These are phyloP conservation scores for Talaromyces sp. DNA, from an alignment of 2,329 filamentous ascomycete species.

Conservation along the genomic window DNA sequence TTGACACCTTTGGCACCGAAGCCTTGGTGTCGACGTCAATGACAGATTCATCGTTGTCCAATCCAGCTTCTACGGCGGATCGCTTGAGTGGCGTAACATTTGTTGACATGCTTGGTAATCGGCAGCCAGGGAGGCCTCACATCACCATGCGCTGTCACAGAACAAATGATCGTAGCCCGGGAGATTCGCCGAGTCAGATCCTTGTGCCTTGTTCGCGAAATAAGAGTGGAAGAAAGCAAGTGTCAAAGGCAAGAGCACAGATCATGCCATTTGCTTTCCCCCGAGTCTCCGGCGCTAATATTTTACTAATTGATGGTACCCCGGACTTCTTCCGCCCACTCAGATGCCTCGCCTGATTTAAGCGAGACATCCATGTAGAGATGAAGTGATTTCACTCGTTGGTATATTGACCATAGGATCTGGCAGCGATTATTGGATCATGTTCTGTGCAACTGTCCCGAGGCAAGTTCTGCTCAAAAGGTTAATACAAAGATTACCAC, in stretches of 20 bases:
- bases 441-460: not conserved
- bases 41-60: constrained; percentile 30
- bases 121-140: constrained; percentile 17
- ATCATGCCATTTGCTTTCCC: not conserved
- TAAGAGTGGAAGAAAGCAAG: not conserved
- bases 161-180: not conserved
- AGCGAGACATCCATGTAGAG: not conserved
- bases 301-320: not conserved
- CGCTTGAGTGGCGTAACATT: constrained; percentile 32
- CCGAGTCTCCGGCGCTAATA: constrained; percentile 9
- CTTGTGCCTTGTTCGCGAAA: not conserved
- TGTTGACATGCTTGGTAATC: constrained; percentile 16
- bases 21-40: constrained; percentile 20
- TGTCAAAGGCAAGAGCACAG: not conserved
- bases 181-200: not conserved
- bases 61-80: constrained; percentile 34
- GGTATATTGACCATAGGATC: not conserved
- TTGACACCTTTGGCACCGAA: constrained; percentile 36
- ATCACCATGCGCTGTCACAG: not conserved
- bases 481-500: not conserved
- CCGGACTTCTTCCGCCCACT: constrained; percentile 10
- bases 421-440: too few species aligned
- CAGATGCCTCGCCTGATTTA: not conserved
- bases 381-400: not conserved
- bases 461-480: not conserved